Base-by-base conservation (phyloP, 352 stramenopile genomes). In the Plasmopara muralis region DNA sequence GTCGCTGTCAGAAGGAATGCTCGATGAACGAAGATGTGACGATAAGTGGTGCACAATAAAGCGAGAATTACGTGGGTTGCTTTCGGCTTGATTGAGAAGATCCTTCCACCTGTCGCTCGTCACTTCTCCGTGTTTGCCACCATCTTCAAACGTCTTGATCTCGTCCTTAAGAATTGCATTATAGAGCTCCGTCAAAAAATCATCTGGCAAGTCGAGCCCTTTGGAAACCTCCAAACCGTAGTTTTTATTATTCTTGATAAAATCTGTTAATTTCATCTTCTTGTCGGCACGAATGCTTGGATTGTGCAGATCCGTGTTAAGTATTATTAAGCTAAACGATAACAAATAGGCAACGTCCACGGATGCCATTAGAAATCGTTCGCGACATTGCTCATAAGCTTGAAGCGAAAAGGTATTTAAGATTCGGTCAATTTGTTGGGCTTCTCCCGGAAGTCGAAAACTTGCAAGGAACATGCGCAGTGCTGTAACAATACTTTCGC, bases 241-340 rank as follows among this genome's bases (percentile, higher is more conserved):
- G 54, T 95, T 92, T 31, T 73, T 76, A 69, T 96, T 96, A 55
- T 95, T 94, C 43, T 79, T 81, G 60, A 96, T 78, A 54, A 96
- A 96, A 51, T 89, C 83, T 12, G 73, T 55, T 16, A 89, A 54
- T 38, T 83, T 86, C 87, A 95, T 96, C 44, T 92, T 93, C 55
- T 88, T 87, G 43, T 95, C 83, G 0, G 62, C 53, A 5, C 73
- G 69, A 45, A 95, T 93, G 45, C 94, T 95, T 13, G 78, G 53
- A 54, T 95, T 94, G 56, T 94, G 83, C 7, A 93, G 49, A 64
- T 95, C 85, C 20, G 83, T 91, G 50, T 93, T 93, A 5, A 93
- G 69, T 82, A 95, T 93, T 52, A 95, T 95, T 47, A 95, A 55
- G 45, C 79, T 92, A 58, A 96, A 96, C 10, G 77, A 92, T 1